Evolutionary conservation across 108 stramenopile species (phyloP).

Genomic region (Skeletonema marinoi): DNA sequence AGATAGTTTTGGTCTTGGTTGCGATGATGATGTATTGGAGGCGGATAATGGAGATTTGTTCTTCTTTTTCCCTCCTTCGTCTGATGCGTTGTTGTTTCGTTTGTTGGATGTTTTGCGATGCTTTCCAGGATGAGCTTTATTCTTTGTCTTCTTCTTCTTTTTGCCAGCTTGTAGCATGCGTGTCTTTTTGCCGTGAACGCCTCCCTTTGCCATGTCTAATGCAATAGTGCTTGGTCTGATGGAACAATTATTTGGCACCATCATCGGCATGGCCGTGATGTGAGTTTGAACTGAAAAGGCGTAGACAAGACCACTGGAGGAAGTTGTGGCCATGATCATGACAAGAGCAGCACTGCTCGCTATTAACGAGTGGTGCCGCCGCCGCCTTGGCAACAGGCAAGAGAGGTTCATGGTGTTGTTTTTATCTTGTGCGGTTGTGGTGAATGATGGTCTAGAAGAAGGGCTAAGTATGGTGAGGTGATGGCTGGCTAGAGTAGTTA

Average conservation of each 20-base stretch:
- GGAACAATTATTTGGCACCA: not conserved
- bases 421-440: not conserved
- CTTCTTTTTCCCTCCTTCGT: slow-evolving; percentile 7
- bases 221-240: not conserved
- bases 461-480: not conserved
- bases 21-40: slow-evolving; percentile 11
- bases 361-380: not conserved
- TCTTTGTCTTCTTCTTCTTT: slow-evolving; percentile 40
- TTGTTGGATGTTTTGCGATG: slow-evolving; percentile 34
- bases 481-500: not conserved
- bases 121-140: slow-evolving; percentile 28
- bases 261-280: not conserved
- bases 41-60: slow-evolving; percentile 13
- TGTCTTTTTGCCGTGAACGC: slow-evolving; percentile 43
- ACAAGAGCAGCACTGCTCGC: too few relatives aligned
- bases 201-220: slow-evolving; percentile 41
- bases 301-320: not conserved
- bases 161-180: slow-evolving; percentile 23
- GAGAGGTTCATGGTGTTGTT: not conserved
- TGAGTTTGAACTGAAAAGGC: slow-evolving; percentile 2
- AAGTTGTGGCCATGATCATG: not conserved
- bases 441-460: too few relatives aligned
- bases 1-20: slow-evolving; percentile 24
- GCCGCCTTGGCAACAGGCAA: not conserved
- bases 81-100: slow-evolving; percentile 16